Evolutionary conservation across 1,284 basidiomycete species (phyloP), one percentile per base, ranked within the genome.

Genomic region (Marasmius tenuissimus): DNA sequence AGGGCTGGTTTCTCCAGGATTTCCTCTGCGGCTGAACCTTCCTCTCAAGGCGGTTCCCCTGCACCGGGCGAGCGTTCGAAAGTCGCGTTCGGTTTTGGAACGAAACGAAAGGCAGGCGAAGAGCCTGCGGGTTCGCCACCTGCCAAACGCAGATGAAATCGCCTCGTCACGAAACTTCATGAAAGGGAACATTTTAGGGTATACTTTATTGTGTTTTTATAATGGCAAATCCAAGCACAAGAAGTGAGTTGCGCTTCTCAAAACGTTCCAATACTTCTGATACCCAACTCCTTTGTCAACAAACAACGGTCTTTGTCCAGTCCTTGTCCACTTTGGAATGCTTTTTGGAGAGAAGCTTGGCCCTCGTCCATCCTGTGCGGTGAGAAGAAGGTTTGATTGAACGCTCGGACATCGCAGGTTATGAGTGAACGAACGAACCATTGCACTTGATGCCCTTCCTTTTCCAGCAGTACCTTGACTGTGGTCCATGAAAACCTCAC

Each of bases 401-500:
- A 12, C 8, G 18, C 0, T 57, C 48, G 45, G 16, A 8, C 2
- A n/a, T 14, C 11, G 14, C 20, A 20, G 12, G 50, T 64, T 22
- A 16, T n/a, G 33, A 45, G 37, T 18, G 37, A 38, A 56, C 45
- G n/a, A 49, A 68, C 85, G 39, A 58, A 94, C 96, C 96, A 97
- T 77, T 90, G 85, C 33, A 93, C 88, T 5, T 80, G 70, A 70
- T 93, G 87, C 0, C 82, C 94, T 51, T 88, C 78, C 69, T 94
- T 94, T 50, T 97, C 94, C 14, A 99, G 78, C 7, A 91, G 75
- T 0, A 94, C 86, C 71, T 96, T 97, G 63, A 96, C 87, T 0
- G 97, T 98, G 0, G 92, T 89, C 97, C 97, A 99, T 7, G 93
- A 96, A 77, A 99, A 99, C 12, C 97, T 86, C 4, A 90, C 96